phyloP scores from a whole-genome alignment of 1,139 yeast genomes.

The Saccharomyces hybrid region DNA sequence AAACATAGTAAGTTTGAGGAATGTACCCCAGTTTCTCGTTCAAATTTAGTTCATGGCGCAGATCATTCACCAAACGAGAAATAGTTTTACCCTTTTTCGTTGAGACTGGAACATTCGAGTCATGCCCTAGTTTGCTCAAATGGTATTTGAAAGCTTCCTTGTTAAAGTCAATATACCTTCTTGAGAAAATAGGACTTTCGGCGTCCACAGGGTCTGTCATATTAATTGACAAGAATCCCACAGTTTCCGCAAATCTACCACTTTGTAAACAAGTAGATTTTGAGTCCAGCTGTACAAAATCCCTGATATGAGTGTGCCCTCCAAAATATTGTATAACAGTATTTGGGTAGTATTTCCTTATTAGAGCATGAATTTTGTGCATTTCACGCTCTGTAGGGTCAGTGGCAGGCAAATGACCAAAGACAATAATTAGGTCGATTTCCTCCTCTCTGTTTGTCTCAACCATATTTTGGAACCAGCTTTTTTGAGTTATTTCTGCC shows the following conservation, averaged over 20 bases:
- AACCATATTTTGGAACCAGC: slow-evolving; percentile 58
- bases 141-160: slow-evolving; percentile 61
- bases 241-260: slow-evolving; percentile 87
- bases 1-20: slow-evolving; percentile 56
- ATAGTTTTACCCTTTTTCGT: slow-evolving; percentile 40
- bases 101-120: not conserved
- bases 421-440: slow-evolving; percentile 60
- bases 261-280: slow-evolving; percentile 73
- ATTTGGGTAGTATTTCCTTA: slow-evolving; percentile 54
- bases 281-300: slow-evolving; percentile 61
- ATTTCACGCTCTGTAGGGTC: slow-evolving; percentile 48
- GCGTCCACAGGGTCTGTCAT: slow-evolving; percentile 16
- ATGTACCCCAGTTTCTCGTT: slow-evolving; percentile 57
- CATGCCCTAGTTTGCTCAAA: slow-evolving; percentile 26
- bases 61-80: slow-evolving; percentile 38
- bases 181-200: slow-evolving; percentile 33
- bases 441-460: slow-evolving; percentile 34
- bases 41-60: slow-evolving; percentile 46
- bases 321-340: slow-evolving; percentile 79
- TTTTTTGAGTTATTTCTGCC: slow-evolving; percentile 42
- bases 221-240: slow-evolving; percentile 73
- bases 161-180: slow-evolving; percentile 80
- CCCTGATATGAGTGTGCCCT: slow-evolving; percentile 91
- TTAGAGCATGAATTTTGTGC: slow-evolving; percentile 40
- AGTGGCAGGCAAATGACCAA: slow-evolving; percentile 74